Percentiles rank a stretch among this genome's conserved stretches.
These are phyloP conservation scores for Ormosia semicastrata DNA, from an alignment of 306 rosid genomes.

Conservation along the genomic window DNA sequence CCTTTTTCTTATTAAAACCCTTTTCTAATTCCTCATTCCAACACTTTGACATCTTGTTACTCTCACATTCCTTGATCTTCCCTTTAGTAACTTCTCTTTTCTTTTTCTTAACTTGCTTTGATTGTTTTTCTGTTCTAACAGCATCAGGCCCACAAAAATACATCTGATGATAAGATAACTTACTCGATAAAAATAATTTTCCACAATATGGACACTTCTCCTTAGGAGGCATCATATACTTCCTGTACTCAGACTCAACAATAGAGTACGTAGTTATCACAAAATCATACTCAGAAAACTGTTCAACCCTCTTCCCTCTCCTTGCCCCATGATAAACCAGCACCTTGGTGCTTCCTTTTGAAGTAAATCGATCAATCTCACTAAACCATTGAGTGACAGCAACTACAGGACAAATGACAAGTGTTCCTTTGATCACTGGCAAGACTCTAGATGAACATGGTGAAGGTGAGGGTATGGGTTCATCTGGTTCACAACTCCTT, in stretches of 20 bases:
- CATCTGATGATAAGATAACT: constrained; percentile 47
- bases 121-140: constrained; percentile 69
- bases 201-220: constrained; percentile 63
- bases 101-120: constrained; percentile 74
- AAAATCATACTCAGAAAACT: constrained; percentile 66
- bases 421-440: constrained; percentile 61
- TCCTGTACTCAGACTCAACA: constrained; percentile 84
- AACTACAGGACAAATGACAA: constrained; percentile 87
- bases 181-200: constrained; percentile 31
- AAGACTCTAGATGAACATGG: constrained; percentile 51
- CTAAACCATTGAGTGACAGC: constrained; percentile 87
- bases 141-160: constrained; percentile 80
- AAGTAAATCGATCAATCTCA: constrained; percentile 78
- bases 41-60: neutral
- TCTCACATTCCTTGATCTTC: constrained; percentile 19
- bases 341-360: constrained; percentile 76
- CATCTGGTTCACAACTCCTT: constrained; percentile 35
- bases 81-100: constrained; percentile 26
- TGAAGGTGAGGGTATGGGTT: constrained; percentile 25
- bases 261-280: constrained; percentile 81
- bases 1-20: neutral
- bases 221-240: constrained; percentile 81
- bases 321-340: constrained; percentile 82
- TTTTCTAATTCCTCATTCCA: neutral
- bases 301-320: constrained; percentile 53